Conservation (phyloP, 2,329 filamentous ascomycete genomes). For the Colletotrichum phormii region DNA sequence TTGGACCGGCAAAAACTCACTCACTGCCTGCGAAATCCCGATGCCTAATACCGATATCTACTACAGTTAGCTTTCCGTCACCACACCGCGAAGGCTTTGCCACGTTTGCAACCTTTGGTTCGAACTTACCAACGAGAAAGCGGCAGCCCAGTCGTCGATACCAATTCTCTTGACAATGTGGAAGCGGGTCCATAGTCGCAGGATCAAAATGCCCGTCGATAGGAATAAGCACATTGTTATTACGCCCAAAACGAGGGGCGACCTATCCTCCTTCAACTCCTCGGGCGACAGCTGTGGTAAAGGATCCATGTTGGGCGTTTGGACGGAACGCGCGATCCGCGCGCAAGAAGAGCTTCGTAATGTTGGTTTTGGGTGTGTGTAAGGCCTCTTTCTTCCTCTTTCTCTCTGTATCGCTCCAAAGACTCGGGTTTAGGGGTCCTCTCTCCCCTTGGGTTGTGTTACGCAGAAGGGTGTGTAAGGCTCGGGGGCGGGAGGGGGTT, state of each 20-base stretch:
- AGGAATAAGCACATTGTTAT: constrained; percentile 39
- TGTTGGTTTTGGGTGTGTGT: neutral
- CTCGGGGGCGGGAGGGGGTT: neutral
- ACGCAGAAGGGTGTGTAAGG: neutral
- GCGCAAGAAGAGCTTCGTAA: too few relatives aligned
- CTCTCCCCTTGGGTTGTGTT: neutral
- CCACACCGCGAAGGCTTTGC: too few relatives aligned
- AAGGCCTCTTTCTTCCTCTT: neutral
- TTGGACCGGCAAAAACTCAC: neutral
- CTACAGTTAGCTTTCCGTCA: neutral
- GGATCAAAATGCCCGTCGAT: constrained; percentile 34
- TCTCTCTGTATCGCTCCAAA: neutral
- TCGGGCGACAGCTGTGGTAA: constrained; percentile 22
- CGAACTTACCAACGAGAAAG: constrained; percentile 39
- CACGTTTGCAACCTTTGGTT: neutral
- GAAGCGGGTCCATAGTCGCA: constrained; percentile 42
- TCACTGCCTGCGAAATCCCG: constrained; percentile 12
- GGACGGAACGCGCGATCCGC: neutral
- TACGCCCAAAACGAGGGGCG: constrained; percentile 35
- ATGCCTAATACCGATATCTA: constrained; percentile 25
- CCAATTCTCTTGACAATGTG: constrained; percentile 43
- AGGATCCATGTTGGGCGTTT: constrained; percentile 6
- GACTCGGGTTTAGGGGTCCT: neutral
- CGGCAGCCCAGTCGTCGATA: constrained; percentile 42
- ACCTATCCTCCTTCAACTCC: constrained; percentile 27